These are phyloP conservation scores for Brasilioporus rufonigricans DNA, from an alignment of 768 basidiomycete genomes.

Conservation along the genomic window DNA sequence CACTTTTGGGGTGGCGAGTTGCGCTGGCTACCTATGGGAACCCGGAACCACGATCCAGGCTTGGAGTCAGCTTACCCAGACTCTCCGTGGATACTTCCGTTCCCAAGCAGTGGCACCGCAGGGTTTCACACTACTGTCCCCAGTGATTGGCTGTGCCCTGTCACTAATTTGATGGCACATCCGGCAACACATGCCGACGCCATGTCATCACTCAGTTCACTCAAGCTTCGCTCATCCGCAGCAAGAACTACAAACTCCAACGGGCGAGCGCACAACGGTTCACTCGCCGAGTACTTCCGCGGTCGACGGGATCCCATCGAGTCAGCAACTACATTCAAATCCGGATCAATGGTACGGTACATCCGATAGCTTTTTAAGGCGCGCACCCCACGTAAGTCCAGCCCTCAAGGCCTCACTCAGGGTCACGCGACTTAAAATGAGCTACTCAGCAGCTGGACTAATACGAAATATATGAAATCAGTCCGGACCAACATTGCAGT, in stretches of 20 bases:
- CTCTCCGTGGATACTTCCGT: slow-evolving; percentile 16
- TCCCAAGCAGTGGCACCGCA: slow-evolving; percentile 17
- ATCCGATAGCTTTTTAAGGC: slow-evolving; percentile 22
- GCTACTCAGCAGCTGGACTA: slow-evolving; percentile 2
- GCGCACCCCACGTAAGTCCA: slow-evolving; percentile 28
- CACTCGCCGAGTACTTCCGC: slow-evolving; percentile 27
- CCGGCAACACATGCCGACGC: slow-evolving; percentile 21
- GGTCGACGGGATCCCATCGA: slow-evolving; percentile 21
- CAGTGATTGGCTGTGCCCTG: slow-evolving; percentile 28
- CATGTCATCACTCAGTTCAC: slow-evolving; percentile 20
- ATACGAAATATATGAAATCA: slow-evolving; percentile 1
- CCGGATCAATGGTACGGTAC: slow-evolving; percentile 33
- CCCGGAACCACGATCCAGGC: slow-evolving; percentile 2
- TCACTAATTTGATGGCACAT: slow-evolving; percentile 27
- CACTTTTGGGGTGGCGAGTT: slow-evolving; percentile 9
- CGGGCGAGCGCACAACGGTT: slow-evolving; percentile 2
- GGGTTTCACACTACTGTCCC: slow-evolving; percentile 28
- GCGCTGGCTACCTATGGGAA: slow-evolving; percentile 15
- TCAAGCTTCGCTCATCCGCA: slow-evolving; percentile 14
- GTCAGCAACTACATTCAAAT: slow-evolving; percentile 19
- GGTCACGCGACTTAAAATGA: slow-evolving; percentile 1
- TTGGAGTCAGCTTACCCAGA: slow-evolving; percentile 9
- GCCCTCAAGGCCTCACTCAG: slow-evolving; percentile 3
- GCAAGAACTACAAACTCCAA: slow-evolving; percentile 15
- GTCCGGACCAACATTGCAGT: background rate